These are phyloP conservation scores for Asterochloris sp. DNA, from an alignment of 139 green algal genomes.

Conservation along the genomic window DNA sequence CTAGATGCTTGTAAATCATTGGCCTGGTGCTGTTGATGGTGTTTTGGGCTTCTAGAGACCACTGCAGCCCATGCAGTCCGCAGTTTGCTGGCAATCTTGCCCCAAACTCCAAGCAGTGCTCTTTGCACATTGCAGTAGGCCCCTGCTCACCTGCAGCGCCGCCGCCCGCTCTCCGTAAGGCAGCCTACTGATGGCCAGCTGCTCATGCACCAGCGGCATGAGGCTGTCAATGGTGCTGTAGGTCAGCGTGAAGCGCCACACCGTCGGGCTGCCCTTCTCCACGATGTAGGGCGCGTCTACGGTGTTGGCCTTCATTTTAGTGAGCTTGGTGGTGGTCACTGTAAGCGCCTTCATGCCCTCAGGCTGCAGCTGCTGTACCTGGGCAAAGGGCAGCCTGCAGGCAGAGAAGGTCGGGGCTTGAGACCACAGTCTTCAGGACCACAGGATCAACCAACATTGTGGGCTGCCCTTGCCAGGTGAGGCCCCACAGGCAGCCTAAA, in stretches of 20 bases:
- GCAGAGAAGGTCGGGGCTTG: background rate
- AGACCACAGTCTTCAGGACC: background rate
- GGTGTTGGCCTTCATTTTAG: slow-evolving; percentile 73
- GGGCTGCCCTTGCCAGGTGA: background rate
- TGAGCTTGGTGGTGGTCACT: slow-evolving; percentile 26
- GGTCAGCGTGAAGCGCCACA: slow-evolving; percentile 63
- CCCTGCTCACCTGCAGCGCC: slow-evolving; percentile 40
- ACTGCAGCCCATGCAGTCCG: too few relatives aligned
- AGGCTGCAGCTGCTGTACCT: slow-evolving; percentile 32
- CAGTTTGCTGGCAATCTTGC: too few relatives aligned
- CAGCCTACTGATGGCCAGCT: slow-evolving; percentile 56
- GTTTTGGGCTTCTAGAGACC: too few relatives aligned
- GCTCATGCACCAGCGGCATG: slow-evolving; percentile 57
- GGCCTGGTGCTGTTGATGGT: too few relatives aligned
- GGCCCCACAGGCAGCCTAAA: background rate
- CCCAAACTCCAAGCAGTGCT: too few relatives aligned
- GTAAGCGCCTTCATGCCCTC: slow-evolving; percentile 12
- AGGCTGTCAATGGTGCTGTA: slow-evolving; percentile 64
- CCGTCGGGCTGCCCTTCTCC: slow-evolving; percentile 16
- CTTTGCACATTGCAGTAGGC: background rate
- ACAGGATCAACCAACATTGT: background rate
- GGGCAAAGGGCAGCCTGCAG: slow-evolving; percentile 41
- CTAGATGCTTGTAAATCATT: too few relatives aligned
- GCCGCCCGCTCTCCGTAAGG: slow-evolving; percentile 43
- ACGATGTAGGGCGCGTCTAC: slow-evolving; percentile 66